A percentile compares a stretch with the other conserved stretches of the same genome.
These are phyloP conservation scores for Rhododendron ovatum DNA, from an alignment of 148 eudicot species.

Conservation along the genomic window DNA sequence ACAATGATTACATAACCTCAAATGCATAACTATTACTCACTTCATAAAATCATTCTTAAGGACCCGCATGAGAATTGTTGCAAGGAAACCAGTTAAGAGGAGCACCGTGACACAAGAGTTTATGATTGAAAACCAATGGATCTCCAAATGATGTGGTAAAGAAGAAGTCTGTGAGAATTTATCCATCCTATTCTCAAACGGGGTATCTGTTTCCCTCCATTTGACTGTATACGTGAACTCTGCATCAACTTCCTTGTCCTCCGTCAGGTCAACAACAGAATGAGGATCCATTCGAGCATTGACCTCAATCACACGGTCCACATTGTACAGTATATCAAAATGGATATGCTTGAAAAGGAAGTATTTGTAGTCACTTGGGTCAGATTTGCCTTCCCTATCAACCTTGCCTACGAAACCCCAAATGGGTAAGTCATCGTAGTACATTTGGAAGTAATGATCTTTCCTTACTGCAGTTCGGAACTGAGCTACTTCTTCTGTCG, in stretches of 20 bases:
- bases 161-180: constrained; percentile 56
- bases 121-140: constrained; percentile 66
- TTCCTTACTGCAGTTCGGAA: constrained; percentile 59
- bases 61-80: constrained; percentile 63
- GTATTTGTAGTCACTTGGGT: constrained; percentile 47
- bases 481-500: constrained; percentile 49
- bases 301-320: constrained; percentile 61
- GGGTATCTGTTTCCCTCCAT: constrained; percentile 51
- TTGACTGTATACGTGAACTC: constrained; percentile 59
- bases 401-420: constrained; percentile 69
- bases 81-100: constrained; percentile 55
- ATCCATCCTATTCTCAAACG: constrained; percentile 65
- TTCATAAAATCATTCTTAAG: constrained; percentile 66
- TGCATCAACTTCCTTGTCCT: constrained; percentile 53
- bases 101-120: constrained; percentile 65
- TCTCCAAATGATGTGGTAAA: constrained; percentile 59
- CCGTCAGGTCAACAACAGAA: constrained; percentile 61
- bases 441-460: constrained; percentile 73
- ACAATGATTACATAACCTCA: too few relatives aligned
- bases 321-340: constrained; percentile 56
- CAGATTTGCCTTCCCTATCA: constrained; percentile 48
- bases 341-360: constrained; percentile 54
- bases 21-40: constrained; percentile 27
- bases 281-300: constrained; percentile 45
- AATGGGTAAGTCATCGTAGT: constrained; percentile 63